Percentiles rank a stretch among this genome's conserved stretches.
Evolutionary conservation across 2,329 filamentous ascomycete genomes (phyloP).

Genomic region (Pleoardoris graminearum): DNA sequence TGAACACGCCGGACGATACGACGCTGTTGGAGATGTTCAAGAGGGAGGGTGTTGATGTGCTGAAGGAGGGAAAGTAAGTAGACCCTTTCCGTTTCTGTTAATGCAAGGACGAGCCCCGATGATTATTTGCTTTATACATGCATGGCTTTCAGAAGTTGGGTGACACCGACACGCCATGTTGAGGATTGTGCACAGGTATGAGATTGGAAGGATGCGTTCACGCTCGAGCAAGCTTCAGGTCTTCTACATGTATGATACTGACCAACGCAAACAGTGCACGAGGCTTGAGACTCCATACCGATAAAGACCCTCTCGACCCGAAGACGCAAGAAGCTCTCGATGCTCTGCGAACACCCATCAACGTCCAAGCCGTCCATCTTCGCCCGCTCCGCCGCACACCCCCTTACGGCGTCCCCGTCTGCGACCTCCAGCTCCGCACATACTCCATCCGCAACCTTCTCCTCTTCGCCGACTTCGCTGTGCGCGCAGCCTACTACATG

Average conservation of each 20-base stretch:
- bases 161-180: conserved; percentile 9
- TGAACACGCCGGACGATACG: conserved; percentile 35
- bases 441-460: conserved; percentile 89
- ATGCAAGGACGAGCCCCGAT: not conserved
- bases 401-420: conserved; percentile 77
- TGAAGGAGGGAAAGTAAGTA: conserved; percentile 41
- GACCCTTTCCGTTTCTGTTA: not conserved
- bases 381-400: conserved; percentile 77
- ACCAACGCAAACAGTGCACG: conserved; percentile 25
- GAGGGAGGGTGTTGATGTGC: conserved; percentile 36
- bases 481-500: conserved; percentile 93
- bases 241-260: not conserved
- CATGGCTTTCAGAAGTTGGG: conserved; percentile 6
- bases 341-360: conserved; percentile 60
- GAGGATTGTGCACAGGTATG: conserved; percentile 7
- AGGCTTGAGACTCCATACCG: conserved; percentile 37
- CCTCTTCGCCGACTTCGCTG: conserved; percentile 91
- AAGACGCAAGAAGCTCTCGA: conserved; percentile 38
- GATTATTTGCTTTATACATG: conserved; percentile 6
- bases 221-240: not conserved
- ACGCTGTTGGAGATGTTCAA: conserved; percentile 39
- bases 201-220: not conserved
- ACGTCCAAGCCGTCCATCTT: conserved; percentile 84
- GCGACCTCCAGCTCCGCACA: conserved; percentile 89
- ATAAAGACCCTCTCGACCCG: conserved; percentile 33